These are phyloP conservation scores for Sextonia rubra DNA, from an alignment of 164 flowering plant genomes.

Conservation along the genomic window DNA sequence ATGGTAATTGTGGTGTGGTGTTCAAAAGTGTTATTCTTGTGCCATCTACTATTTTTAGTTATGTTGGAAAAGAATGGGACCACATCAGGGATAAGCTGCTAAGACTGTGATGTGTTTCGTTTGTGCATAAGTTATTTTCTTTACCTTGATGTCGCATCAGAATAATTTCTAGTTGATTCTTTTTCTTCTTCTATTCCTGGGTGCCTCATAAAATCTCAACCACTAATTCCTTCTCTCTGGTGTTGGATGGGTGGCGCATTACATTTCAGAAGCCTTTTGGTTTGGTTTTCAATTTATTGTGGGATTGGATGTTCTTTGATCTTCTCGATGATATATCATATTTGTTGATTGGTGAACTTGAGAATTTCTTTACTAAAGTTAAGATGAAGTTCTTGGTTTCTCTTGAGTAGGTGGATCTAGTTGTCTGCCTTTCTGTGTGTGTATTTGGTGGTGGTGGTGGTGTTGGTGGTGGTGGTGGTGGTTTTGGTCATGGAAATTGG, in stretches of 20 bases:
- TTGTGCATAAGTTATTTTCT: neutral
- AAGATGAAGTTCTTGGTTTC: neutral
- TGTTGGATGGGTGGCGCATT: neutral
- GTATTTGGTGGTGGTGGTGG: neutral
- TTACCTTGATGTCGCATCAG: neutral
- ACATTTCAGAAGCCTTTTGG: neutral
- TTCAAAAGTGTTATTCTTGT: neutral
- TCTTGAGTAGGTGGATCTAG: neutral
- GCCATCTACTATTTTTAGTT: constrained; percentile 1
- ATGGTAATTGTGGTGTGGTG: neutral
- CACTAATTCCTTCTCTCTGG: neutral
- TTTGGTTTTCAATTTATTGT: neutral
- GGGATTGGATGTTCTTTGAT: neutral
- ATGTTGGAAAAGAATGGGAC: constrained; percentile 6
- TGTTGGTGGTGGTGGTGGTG: neutral
- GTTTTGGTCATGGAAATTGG: neutral
- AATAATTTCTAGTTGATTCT: neutral
- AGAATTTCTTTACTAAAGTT: neutral
- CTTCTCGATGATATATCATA: neutral
- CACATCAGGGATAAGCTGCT: neutral
- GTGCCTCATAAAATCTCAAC: neutral
- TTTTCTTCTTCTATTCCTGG: neutral
- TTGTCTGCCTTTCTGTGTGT: neutral
- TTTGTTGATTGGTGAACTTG: neutral
- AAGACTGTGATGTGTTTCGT: neutral